These are phyloP conservation scores for Lipomyces orientalis DNA, from an alignment of 805 yeast species.

Conservation along the genomic window DNA sequence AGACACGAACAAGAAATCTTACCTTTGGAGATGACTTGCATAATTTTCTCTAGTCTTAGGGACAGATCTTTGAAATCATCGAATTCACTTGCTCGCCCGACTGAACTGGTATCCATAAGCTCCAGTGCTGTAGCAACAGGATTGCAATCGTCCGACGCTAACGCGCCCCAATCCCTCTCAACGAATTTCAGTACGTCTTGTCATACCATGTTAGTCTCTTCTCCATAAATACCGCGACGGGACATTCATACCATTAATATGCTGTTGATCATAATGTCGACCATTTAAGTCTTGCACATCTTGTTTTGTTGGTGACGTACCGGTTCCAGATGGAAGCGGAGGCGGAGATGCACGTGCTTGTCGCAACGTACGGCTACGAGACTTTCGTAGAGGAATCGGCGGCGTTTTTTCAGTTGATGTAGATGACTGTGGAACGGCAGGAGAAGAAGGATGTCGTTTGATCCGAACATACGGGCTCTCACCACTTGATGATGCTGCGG, in stretches of 20 bases:
- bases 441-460: not conserved
- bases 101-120: constrained; percentile 82
- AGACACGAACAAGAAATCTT: constrained; percentile 30
- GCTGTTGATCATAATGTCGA: constrained; percentile 1
- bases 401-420: constrained; percentile 10
- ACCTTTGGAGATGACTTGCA: constrained; percentile 73
- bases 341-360: constrained; percentile 1
- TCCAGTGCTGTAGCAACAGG: constrained; percentile 86
- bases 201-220: constrained; percentile 1
- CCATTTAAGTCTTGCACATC: constrained; percentile 7
- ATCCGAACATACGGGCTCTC: constrained; percentile 6
- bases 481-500: not conserved
- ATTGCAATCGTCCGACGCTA: constrained; percentile 63
- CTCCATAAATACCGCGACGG: not conserved
- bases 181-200: constrained; percentile 43
- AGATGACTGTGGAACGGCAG: not conserved
- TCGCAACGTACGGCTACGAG: constrained; percentile 19
- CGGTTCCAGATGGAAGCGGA: constrained; percentile 11
- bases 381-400: constrained; percentile 25
- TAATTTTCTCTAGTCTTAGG: constrained; percentile 58
- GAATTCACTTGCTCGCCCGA: constrained; percentile 81
- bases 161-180: constrained; percentile 56
- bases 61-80: constrained; percentile 70
- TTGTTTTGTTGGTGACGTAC: not conserved
- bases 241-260: not conserved